Evolutionary conservation across 306 rosid species (phyloP), one percentile per base, ranked within the genome.

Genomic region (Ammopiptanthus mongolicus): DNA sequence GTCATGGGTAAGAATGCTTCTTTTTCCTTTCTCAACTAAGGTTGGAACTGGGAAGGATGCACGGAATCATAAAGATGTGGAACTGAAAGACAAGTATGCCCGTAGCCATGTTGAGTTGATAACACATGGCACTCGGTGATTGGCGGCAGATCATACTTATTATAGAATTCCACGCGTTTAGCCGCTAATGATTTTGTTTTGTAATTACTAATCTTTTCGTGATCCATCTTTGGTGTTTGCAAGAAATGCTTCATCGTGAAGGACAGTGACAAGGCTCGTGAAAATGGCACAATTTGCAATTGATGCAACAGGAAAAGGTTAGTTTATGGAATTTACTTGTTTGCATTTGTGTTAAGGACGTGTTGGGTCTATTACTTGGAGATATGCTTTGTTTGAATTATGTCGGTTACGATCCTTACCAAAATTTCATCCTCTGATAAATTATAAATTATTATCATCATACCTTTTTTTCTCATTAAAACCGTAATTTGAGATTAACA

Each of bases 221-320:
- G 92, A 87, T 28, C 78, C 68, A 61, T 74, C 70, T 78, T 73
- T 66, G 83, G 83, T 66, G 78, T 74, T 84, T 59, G 59, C 80
- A 84, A 55, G 15, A 65, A 78, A 63, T 28, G 84, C 69, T 83
- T 79, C 76, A 84, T 82, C 81, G 52, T 64, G 88, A 83, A 64
- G 82, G 88, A 89, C 88, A 78, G 85, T 74, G 95, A 77, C 91
- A 86, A 91, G 75, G 84, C 96, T 91, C 98, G 97, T 93, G 98
- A 89, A 58, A 68, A 55, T 86, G 89, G 88, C 85, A 86, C 29
- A 15, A 15, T 41, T 53, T 23, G 93, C 76, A 76, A 81, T 78
- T 84, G 39, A 56, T 25, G 11, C 10, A n/a, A 33, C 11, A 2
- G 2, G 0, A 19, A 1, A 17, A 69, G 80, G 81, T 48, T 39